Evolutionary conservation across 495 filamentous ascomycete genomes (phyloP).

Genomic region (Chaetomium fimeti): DNA sequence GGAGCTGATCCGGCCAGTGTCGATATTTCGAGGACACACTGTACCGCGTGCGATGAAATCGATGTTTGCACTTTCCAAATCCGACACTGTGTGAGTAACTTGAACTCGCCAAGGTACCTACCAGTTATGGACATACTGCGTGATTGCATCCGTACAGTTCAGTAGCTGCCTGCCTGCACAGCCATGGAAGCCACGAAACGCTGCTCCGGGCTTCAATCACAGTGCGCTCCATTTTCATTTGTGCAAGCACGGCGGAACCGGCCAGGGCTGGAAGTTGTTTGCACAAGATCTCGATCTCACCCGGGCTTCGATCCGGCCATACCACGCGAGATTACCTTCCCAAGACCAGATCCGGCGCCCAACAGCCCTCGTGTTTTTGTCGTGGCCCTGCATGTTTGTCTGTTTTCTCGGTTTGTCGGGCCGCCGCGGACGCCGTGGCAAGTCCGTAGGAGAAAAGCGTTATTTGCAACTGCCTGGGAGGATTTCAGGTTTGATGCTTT

Average conservation of each 20-base stretch:
- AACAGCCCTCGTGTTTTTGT: not conserved
- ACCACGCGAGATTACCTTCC: constrained; percentile 1
- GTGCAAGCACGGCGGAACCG: not conserved
- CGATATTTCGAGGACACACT: not conserved
- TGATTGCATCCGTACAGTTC: not conserved
- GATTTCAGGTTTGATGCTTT: not conserved
- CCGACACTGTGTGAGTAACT: too few relatives aligned
- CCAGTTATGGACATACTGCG: too few relatives aligned
- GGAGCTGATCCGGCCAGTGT: not conserved
- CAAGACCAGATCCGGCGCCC: constrained; percentile 2
- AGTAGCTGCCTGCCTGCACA: not conserved
- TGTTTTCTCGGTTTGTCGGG: not conserved
- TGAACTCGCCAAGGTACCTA: too few relatives aligned
- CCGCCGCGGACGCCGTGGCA: not conserved
- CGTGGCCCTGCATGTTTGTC: not conserved
- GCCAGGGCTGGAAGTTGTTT: not conserved
- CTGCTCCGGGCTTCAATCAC: not conserved
- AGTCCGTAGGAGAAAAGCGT: not conserved
- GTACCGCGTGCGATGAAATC: not conserved
- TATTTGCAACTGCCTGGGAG: not conserved
- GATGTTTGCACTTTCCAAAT: not conserved
- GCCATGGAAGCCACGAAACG: not conserved
- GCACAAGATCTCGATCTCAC: not conserved
- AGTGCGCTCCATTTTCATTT: not conserved
- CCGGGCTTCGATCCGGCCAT: constrained; percentile 7